phyloP scores from a whole-genome alignment of 2,329 filamentous ascomycete species.

The Passalora sequoiae region DNA sequence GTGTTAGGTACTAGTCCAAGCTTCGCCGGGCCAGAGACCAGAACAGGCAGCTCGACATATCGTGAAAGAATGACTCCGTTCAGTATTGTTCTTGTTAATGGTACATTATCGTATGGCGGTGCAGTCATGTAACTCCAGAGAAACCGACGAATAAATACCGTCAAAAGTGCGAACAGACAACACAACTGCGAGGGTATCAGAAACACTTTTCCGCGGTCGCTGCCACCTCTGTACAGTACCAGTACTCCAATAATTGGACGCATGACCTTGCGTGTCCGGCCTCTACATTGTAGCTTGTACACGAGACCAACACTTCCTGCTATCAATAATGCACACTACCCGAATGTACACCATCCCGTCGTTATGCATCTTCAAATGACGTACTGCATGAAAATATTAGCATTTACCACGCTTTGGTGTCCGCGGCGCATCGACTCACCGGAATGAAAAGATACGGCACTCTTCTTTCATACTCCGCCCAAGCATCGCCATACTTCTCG shows the following conservation, averaged over 20 bases:
- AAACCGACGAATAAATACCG: too few relatives aligned
- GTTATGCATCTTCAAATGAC: constrained; percentile 20
- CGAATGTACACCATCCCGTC: too few relatives aligned
- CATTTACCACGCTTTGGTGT: background rate
- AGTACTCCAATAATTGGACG: background rate
- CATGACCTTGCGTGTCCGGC: constrained; percentile 1
- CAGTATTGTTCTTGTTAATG: too few relatives aligned
- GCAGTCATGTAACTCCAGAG: too few relatives aligned
- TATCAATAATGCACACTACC: too few relatives aligned
- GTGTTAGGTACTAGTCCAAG: background rate
- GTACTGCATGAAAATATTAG: constrained; percentile 19
- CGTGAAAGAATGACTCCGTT: background rate
- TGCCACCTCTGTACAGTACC: constrained; percentile 1
- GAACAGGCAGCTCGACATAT: background rate
- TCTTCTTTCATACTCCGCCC: constrained; percentile 72
- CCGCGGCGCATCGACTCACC: constrained; percentile 23
- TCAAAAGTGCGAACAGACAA: too few relatives aligned
- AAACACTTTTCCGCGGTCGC: background rate
- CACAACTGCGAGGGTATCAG: constrained; percentile 1
- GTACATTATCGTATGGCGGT: too few relatives aligned
- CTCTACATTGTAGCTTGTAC: background rate
- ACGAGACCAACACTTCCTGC: background rate
- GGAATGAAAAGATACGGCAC: constrained; percentile 85
- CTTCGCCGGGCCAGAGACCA: background rate
- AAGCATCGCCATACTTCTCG: constrained; percentile 74